Percentiles rank a stretch among this genome's conserved stretches.
Conservation (phyloP, 331 rosid genomes). For the Pyrus hybrid region DNA sequence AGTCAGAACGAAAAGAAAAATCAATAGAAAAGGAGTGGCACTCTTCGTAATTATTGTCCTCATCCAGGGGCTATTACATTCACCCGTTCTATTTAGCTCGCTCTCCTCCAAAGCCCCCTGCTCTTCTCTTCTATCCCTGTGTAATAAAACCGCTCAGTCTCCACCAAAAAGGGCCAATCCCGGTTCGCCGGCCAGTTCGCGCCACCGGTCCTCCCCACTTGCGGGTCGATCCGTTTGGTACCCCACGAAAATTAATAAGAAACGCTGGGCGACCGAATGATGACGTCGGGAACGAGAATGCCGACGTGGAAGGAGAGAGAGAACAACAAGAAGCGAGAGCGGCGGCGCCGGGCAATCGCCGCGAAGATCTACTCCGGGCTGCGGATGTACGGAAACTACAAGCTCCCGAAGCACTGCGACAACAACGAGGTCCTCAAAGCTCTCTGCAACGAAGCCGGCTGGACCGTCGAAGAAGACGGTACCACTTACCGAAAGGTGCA, state of each 20-base stretch:
- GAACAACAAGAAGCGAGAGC: conserved; percentile 90
- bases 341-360: conserved; percentile 90
- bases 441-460: conserved; percentile 89
- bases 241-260: not conserved
- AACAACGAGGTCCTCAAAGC: conserved; percentile 56
- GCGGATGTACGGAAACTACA: conserved; percentile 80
- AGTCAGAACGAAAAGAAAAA: not conserved
- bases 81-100: conserved; percentile 20
- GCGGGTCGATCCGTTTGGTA: not conserved
- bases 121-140: not conserved
- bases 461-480: conserved; percentile 97
- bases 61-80: not conserved
- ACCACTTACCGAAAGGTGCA: conserved; percentile 94
- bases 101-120: not conserved
- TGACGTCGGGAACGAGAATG: conserved; percentile 88
- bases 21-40: conserved; percentile 9
- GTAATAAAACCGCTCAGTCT: not conserved
- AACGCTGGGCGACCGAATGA: not conserved
- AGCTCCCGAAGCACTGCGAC: conserved; percentile 74
- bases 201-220: not conserved
- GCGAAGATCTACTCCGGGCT: conserved; percentile 93
- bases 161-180: not conserved
- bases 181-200: not conserved
- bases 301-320: conserved; percentile 99
- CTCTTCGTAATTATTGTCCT: not conserved